A percentile compares a stretch with the other conserved stretches of the same genome.
These are phyloP conservation scores for Collybia nuda DNA, from an alignment of 768 basidiomycete species.

Conservation along the genomic window DNA sequence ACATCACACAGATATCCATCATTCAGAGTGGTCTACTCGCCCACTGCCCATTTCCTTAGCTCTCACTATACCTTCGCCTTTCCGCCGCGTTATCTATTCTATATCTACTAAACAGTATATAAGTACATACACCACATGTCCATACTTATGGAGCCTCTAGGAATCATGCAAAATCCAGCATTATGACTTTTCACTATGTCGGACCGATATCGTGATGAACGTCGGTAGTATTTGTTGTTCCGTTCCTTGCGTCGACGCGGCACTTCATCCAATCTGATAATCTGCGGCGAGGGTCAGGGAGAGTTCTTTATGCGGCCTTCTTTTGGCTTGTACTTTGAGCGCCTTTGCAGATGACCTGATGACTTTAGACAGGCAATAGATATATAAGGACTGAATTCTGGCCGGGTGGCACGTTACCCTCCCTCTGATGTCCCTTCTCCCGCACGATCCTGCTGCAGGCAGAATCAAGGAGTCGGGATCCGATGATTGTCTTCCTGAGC, in stretches of 20 bases:
- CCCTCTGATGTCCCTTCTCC: slow-evolving; percentile 55
- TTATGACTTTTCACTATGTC: slow-evolving; percentile 2
- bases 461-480: slow-evolving; percentile 34
- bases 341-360: too few species aligned
- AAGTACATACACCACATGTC: slow-evolving; percentile 37
- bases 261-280: neutral
- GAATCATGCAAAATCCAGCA: slow-evolving; percentile 12
- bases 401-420: slow-evolving; percentile 15
- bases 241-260: neutral
- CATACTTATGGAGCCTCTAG: slow-evolving; percentile 15
- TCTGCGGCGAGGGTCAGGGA: too few species aligned
- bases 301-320: neutral
- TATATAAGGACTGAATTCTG: slow-evolving; percentile 1
- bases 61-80: slow-evolving; percentile 25
- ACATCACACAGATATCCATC: slow-evolving; percentile 7
- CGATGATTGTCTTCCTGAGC: slow-evolving; percentile 63
- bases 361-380: neutral
- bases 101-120: slow-evolving; percentile 37
- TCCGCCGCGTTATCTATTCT: slow-evolving; percentile 38
- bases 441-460: slow-evolving; percentile 46
- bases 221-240: neutral
- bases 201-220: too few species aligned
- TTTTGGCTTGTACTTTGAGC: neutral
- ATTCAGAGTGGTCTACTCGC: neutral
- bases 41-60: slow-evolving; percentile 13